Evolutionary conservation across 139 green algal genomes (phyloP).

Genomic region (Picochlorum sp.): DNA sequence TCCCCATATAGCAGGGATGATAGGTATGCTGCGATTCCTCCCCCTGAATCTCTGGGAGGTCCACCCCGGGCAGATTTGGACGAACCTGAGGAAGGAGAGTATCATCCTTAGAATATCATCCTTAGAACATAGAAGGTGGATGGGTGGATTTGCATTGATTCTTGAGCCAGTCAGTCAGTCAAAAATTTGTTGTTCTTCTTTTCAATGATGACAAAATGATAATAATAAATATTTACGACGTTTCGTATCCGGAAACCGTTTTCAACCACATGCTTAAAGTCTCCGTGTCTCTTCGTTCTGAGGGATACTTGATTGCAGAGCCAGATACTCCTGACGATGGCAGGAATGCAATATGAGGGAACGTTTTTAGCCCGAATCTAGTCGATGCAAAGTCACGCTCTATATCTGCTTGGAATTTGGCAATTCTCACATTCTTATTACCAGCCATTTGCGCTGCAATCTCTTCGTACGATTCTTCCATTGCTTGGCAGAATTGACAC

Average conservation of each 20-base stretch:
- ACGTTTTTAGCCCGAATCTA: constrained; percentile 76
- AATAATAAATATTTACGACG: too few relatives aligned
- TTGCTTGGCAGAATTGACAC: constrained; percentile 87
- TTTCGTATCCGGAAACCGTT: constrained; percentile 36
- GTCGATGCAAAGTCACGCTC: constrained; percentile 62
- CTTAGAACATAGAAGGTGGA: too few relatives aligned
- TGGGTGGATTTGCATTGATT: too few relatives aligned
- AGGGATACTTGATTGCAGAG: constrained; percentile 67
- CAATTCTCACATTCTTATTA: constrained; percentile 39
- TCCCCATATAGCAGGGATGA: constrained; percentile 2
- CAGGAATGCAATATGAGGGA: constrained; percentile 82
- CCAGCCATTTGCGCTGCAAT: constrained; percentile 53
- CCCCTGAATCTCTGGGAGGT: neutral
- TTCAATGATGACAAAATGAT: neutral
- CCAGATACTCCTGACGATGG: constrained; percentile 29
- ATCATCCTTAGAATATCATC: too few relatives aligned
- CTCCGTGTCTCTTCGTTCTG: constrained; percentile 67
- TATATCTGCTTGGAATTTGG: constrained; percentile 74
- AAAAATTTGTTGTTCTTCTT: neutral
- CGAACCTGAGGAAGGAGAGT: constrained; percentile 8
- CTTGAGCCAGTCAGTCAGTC: too few relatives aligned
- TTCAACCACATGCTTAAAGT: constrained; percentile 77
- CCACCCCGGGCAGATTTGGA: neutral
- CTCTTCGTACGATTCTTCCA: constrained; percentile 60
- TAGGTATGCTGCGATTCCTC: neutral